phyloP scores from a whole-genome alignment of 805 yeast genomes.

The Lachancea fermentati region DNA sequence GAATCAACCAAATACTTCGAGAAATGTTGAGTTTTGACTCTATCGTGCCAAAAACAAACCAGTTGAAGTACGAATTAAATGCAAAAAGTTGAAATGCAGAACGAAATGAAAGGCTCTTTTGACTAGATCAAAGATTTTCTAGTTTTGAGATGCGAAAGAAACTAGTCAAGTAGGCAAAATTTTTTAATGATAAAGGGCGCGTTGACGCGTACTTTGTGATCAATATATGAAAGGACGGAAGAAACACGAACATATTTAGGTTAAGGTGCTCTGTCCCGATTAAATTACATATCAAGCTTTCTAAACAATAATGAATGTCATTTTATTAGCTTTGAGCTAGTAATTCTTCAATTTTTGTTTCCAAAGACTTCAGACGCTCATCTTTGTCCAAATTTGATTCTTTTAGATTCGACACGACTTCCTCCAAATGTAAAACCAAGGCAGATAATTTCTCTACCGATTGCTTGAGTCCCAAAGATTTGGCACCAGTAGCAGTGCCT shows the following conservation, averaged over 20 bases:
- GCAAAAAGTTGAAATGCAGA: neutral
- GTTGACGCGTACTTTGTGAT: neutral
- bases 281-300: too few relatives aligned
- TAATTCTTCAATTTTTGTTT: slow-evolving; percentile 54
- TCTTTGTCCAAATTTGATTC: slow-evolving; percentile 60
- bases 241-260: neutral
- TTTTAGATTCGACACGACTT: slow-evolving; percentile 46
- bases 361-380: slow-evolving; percentile 50
- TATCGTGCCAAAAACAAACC: neutral
- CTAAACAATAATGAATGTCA: too few relatives aligned
- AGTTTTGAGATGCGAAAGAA: too few relatives aligned
- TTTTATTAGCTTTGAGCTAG: slow-evolving; percentile 31
- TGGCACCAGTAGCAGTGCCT: slow-evolving; percentile 27
- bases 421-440: slow-evolving; percentile 53
- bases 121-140: too few relatives aligned
- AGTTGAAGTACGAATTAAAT: neutral
- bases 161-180: neutral
- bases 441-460: slow-evolving; percentile 62
- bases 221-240: neutral
- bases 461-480: slow-evolving; percentile 62
- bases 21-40: neutral
- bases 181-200: neutral
- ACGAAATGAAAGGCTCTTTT: neutral
- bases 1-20: neutral
- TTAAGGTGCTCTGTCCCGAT: too few relatives aligned